These are phyloP conservation scores for Gossypium aridum DNA, from an alignment of 441 rosid genomes.

Conservation along the genomic window DNA sequence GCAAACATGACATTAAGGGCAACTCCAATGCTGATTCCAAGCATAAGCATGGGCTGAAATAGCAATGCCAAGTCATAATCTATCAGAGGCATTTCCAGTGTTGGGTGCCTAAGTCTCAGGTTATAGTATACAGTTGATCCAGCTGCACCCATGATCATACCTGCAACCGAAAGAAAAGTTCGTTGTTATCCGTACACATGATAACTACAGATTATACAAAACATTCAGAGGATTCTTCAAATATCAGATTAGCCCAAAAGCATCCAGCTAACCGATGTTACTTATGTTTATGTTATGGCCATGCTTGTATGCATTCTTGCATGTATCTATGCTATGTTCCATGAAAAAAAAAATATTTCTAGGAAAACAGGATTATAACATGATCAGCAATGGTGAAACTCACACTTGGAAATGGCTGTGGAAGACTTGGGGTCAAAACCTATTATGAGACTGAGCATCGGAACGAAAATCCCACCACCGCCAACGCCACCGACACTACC, in stretches of 20 bases:
- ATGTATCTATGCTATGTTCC: neutral
- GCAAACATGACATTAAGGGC: conserved; percentile 40
- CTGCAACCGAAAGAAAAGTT: conserved; percentile 11
- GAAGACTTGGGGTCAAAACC: conserved; percentile 42
- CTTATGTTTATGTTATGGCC: neutral
- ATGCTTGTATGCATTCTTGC: neutral
- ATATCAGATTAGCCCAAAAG: neutral
- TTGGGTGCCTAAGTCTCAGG: conserved; percentile 42
- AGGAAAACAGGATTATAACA: neutral
- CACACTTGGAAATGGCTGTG: conserved; percentile 42
- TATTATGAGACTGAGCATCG: conserved; percentile 37
- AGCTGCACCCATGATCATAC: conserved; percentile 49
- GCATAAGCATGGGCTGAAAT: conserved; percentile 54
- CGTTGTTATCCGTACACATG: neutral
- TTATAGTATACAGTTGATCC: conserved; percentile 43
- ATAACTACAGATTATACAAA: neutral
- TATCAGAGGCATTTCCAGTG: conserved; percentile 42
- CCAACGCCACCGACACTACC: conserved; percentile 49
- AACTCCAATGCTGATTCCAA: conserved; percentile 49
- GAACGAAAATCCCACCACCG: conserved; percentile 47
- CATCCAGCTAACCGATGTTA: neutral
- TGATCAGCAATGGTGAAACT: neutral
- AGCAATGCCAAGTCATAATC: conserved; percentile 43
- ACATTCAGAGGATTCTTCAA: neutral
- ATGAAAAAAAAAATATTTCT: neutral